Evolutionary conservation across 495 filamentous ascomycete genomes (phyloP).

Genomic region (Collariella sp.): DNA sequence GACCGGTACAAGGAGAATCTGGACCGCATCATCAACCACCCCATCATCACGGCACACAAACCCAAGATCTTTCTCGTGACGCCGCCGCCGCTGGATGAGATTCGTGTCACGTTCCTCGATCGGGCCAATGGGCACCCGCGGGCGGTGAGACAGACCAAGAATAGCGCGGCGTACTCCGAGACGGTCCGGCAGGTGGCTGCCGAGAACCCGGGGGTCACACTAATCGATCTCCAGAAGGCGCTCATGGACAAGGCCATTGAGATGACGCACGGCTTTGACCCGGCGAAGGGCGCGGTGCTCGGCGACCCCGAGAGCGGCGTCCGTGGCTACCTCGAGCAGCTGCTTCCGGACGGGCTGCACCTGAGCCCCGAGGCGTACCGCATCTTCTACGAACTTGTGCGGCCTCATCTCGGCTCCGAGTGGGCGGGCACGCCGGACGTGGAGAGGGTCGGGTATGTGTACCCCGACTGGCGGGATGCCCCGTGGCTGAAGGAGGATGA

Average conservation of each 20-base stretch:
- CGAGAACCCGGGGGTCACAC: constrained; percentile 49
- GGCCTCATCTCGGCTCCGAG: constrained; percentile 33
- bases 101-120: constrained; percentile 50
- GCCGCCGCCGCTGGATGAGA: constrained; percentile 75
- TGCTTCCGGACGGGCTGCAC: constrained; percentile 48
- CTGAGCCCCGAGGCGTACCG: constrained; percentile 44
- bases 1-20: constrained; percentile 65
- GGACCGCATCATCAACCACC: constrained; percentile 57
- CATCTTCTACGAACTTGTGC: constrained; percentile 39
- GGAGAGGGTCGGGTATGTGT: constrained; percentile 25
- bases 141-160: constrained; percentile 50
- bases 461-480: constrained; percentile 38
- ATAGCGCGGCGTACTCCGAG: constrained; percentile 63
- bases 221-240: constrained; percentile 66
- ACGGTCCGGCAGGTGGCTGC: constrained; percentile 56
- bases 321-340: constrained; percentile 37
- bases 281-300: constrained; percentile 27
- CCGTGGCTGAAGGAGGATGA: constrained; percentile 29
- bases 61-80: constrained; percentile 68
- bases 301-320: constrained; percentile 37
- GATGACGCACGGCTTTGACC: constrained; percentile 33
- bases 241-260: constrained; percentile 52
- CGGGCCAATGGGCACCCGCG: constrained; percentile 37
- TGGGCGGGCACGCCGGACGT: constrained; percentile 25
- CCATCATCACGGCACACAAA: constrained; percentile 55